Evolutionary conservation across 345 rosid genomes (phyloP).

Genomic region (Populus tremula): DNA sequence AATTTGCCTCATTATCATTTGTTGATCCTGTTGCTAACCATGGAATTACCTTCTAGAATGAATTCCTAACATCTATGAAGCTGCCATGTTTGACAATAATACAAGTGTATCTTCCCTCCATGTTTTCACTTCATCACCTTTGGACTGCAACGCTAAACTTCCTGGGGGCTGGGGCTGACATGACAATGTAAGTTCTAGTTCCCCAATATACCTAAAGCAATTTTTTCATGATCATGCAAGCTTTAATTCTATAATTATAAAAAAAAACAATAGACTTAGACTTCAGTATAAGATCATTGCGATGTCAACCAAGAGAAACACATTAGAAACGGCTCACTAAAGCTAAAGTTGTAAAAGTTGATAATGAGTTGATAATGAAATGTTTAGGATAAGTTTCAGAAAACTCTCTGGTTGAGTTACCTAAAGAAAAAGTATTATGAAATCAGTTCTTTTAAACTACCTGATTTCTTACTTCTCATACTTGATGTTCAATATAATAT

Average conservation of each 20-base stretch:
- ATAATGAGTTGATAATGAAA: too few species aligned
- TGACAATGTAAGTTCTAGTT: background rate
- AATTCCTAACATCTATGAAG: slow-evolving; percentile 3
- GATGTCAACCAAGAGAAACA: background rate
- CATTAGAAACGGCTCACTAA: background rate
- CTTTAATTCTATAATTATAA: background rate
- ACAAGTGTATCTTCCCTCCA: slow-evolving; percentile 11
- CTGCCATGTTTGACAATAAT: slow-evolving; percentile 13
- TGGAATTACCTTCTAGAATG: slow-evolving; percentile 6
- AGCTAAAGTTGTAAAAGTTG: background rate
- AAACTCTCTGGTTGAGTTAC: too few species aligned
- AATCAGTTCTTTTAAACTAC: too few species aligned
- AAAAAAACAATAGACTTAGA: background rate
- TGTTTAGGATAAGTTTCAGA: too few species aligned
- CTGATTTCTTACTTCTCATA: too few species aligned
- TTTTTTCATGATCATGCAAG: background rate
- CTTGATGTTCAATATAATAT: too few species aligned
- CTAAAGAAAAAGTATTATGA: too few species aligned
- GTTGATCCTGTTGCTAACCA: slow-evolving; percentile 12
- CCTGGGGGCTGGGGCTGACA: background rate
- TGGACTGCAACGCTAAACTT: background rate
- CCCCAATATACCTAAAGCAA: background rate
- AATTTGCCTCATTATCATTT: slow-evolving; percentile 21
- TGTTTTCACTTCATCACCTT: background rate
- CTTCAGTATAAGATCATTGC: background rate